Base-by-base conservation (phyloP, 2,329 filamentous ascomycete genomes). In the Aspergillus eucalypticola region DNA sequence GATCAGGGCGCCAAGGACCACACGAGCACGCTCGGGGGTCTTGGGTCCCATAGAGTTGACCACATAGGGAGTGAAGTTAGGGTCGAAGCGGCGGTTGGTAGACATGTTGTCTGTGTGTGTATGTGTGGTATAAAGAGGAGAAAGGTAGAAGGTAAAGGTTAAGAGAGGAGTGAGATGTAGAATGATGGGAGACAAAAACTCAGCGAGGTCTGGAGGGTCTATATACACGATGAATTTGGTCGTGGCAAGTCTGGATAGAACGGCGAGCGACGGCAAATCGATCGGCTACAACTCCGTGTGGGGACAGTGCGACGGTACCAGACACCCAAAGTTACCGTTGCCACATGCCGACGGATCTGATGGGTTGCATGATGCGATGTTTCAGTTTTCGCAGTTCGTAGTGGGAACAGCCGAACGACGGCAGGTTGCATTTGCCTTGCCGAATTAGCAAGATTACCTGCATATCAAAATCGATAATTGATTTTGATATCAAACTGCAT, bases 21-120 rank as follows among this genome's bases (percentile, higher is more conserved):
- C 79, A 60, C 87, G 84, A 69, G 86, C 84, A 61, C 90, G 83
- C 60, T 87, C 85, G 55, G 83, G 79, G 11, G 86, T 86, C 69
- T 90, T 86, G 68, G 89, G 87, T 56, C 88, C 86, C 81, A 91
- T 92, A 68, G 87, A 83, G 65, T 90, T 84, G 72, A 92, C 82
- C 76, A 92, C 89, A 75, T 87, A 83, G 67, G 87, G 78, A 58
- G 90, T 92, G 81, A 93, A 92, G 78, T 84, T 85, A 68, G 90
- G 90, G 75, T 94, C 90, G 79, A 71, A 73, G 42, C 67, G 70
- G 60, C 60, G 29, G 52, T 61, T 58, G 53, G 65, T 51, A 46
- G 66, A 65, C 66, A 68, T 68, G 35, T 41, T 67, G 65, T 41
- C 32, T 55, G 48, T 44, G 25, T 23, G n/a, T 60, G 23, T 54